Evolutionary conservation across 2,329 filamentous ascomycete genomes (phyloP), one percentile per base, ranked within the genome.

Genomic region (Fusarium nelsonii): DNA sequence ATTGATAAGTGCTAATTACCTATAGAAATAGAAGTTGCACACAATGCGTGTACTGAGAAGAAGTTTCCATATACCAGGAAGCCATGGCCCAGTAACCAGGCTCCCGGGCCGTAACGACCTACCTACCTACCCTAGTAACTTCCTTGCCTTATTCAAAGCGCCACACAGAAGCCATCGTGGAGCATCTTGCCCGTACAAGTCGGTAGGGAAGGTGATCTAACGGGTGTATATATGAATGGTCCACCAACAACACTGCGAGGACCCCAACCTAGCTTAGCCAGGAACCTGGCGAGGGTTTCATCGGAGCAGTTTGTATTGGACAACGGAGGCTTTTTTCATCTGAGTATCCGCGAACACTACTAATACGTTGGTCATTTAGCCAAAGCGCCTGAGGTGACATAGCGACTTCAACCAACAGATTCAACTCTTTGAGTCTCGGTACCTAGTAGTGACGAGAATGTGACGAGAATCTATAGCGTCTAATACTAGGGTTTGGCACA

Each of bases 141-240:
- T 30, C 32, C 37, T 43, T 45, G 26, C 16, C 26, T 44, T 28
- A 6, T 39, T 40, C n/a, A 34, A 43, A 32, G 28, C 64, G 65
- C 64, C 65, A 69, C 58, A 26, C 39, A 50, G 50, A 55, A 68
- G 48, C 23, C 45, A 63, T 58, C 58, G 28, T 58, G 32, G 41
- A 58, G 57, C 15, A n/a, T 40, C 33, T 54, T 37, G 16, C 40
- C 20, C 16, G 33, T 33, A 18, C 28, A 40, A 15, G 34, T 39
- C n/a, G 20, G 26, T n/a, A 36, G 39, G 20, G 15, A 20, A 40
- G 30, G 10, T 30, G 9, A 10, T 30, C 30, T 4, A 30, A 8
- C 8, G 4, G 3, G 30, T 9, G 30, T 8, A 30, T 30, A 30
- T 11, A 30, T 30, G 30, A 30, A 30, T 11, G 30, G 4, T 8